Percentiles rank a stretch among this genome's conserved stretches.
Evolutionary conservation across 306 rosid species (phyloP).

Genomic region (Vicia faba): DNA sequence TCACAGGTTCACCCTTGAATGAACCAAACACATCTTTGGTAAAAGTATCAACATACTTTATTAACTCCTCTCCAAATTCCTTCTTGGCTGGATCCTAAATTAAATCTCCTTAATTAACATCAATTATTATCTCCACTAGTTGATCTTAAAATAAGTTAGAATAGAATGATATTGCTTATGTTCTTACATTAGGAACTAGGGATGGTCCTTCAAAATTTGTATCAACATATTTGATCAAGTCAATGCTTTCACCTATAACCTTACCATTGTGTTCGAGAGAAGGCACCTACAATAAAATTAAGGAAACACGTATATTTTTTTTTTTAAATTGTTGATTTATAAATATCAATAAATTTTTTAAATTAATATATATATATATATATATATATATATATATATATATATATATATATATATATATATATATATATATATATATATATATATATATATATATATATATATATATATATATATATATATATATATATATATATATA

Average conservation of each 20-base stretch:
- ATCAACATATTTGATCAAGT: slow-evolving; percentile 64
- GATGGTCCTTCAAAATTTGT: slow-evolving; percentile 52
- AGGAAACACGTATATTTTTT: not conserved
- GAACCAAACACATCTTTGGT: slow-evolving; percentile 37
- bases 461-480: too few relatives aligned
- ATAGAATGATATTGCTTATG: not conserved
- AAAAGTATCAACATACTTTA: slow-evolving; percentile 46
- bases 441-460: too few relatives aligned
- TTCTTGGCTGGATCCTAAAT: slow-evolving; percentile 55
- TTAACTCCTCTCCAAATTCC: slow-evolving; percentile 53
- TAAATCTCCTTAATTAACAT: not conserved
- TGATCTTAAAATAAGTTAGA: too few relatives aligned
- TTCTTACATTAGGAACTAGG: slow-evolving; percentile 58
- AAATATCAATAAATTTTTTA: too few relatives aligned
- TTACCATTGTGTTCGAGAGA: slow-evolving; percentile 74
- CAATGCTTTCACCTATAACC: slow-evolving; percentile 75
- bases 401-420: too few relatives aligned
- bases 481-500: too few relatives aligned
- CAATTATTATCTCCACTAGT: not conserved
- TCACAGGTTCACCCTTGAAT: slow-evolving; percentile 44
- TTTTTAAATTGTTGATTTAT: too few relatives aligned
- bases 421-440: too few relatives aligned
- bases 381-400: too few relatives aligned
- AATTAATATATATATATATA: too few relatives aligned
- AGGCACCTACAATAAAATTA: slow-evolving; percentile 49